Evolutionary conservation across 2,329 filamentous ascomycete species (phyloP).

Genomic region (Talaromyces sp.): DNA sequence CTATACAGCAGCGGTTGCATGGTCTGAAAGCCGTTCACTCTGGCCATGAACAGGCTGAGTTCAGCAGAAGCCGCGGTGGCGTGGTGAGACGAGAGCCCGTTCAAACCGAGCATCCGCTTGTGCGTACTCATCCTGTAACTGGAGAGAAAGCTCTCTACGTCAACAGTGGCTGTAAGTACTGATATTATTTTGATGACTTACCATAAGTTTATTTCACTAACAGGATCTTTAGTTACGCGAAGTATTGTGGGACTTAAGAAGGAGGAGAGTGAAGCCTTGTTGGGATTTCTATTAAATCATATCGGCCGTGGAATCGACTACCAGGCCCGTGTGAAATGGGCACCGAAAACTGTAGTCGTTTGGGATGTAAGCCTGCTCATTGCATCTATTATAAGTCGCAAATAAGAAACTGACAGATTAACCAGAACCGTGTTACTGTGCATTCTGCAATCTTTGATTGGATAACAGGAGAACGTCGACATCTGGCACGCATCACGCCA

Average conservation of each 20-base stretch:
- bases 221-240: not conserved
- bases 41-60: constrained; percentile 23
- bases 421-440: constrained; percentile 31
- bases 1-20: constrained; percentile 24
- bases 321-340: constrained; percentile 23
- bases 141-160: constrained; percentile 31
- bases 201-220: not conserved
- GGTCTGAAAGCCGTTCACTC: constrained; percentile 26
- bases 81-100: constrained; percentile 28
- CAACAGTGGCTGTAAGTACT: constrained; percentile 27
- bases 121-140: constrained; percentile 31
- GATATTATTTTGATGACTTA: not conserved
- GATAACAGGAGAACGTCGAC: constrained; percentile 21
- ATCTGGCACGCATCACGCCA: constrained; percentile 25
- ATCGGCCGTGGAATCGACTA: constrained; percentile 15
- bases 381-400: constrained; percentile 24
- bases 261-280: constrained; percentile 37
- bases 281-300: constrained; percentile 32
- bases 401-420: constrained; percentile 19
- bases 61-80: constrained; percentile 13
- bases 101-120: constrained; percentile 26
- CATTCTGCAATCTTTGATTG: constrained; percentile 33
- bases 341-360: constrained; percentile 20
- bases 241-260: constrained; percentile 41
- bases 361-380: constrained; percentile 38